Conservation (phyloP, 306 rosid genomes). For the Gastrolobium villosum region DNA sequence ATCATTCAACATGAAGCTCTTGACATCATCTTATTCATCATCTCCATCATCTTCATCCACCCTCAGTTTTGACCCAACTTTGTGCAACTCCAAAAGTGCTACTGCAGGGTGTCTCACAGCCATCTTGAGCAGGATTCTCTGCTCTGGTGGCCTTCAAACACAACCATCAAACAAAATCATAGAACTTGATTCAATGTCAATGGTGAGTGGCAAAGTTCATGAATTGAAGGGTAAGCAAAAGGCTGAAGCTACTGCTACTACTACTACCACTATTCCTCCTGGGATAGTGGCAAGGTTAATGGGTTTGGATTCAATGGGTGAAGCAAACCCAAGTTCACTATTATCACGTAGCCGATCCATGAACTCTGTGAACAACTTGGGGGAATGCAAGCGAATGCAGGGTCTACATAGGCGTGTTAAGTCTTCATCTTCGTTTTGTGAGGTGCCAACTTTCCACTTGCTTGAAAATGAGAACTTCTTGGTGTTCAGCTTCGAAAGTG, state of each 20-base stretch:
- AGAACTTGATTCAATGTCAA: slow-evolving; percentile 48
- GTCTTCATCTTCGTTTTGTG: slow-evolving; percentile 63
- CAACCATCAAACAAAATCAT: slow-evolving; percentile 74
- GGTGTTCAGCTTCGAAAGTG: slow-evolving; percentile 71
- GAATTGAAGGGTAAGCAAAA: slow-evolving; percentile 48
- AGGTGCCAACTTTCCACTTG: slow-evolving; percentile 63
- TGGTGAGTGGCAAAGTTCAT: slow-evolving; percentile 42
- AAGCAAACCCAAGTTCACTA: slow-evolving; percentile 43
- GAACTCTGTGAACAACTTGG: slow-evolving; percentile 61
- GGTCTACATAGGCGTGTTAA: slow-evolving; percentile 52
- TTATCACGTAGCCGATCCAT: slow-evolving; percentile 64
- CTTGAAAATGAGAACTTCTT: slow-evolving; percentile 75
- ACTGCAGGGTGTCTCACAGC: slow-evolving; percentile 69
- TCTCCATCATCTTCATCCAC: slow-evolving; percentile 56
- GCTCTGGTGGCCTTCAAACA: slow-evolving; percentile 78
- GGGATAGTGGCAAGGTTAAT: slow-evolving; percentile 80
- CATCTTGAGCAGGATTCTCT: slow-evolving; percentile 73
- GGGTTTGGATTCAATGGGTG: slow-evolving; percentile 75
- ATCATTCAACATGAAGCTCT: slow-evolving; percentile 62
- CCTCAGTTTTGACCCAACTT: slow-evolving; percentile 49
- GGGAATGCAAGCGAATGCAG: slow-evolving; percentile 47
- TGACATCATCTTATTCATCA: slow-evolving; percentile 58
- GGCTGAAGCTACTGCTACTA: slow-evolving; percentile 4
- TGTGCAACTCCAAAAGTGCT: slow-evolving; percentile 64
- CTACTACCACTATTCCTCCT: slow-evolving; percentile 37